These are phyloP conservation scores for Pueraria montana DNA, from an alignment of 306 rosid genomes.

Conservation along the genomic window DNA sequence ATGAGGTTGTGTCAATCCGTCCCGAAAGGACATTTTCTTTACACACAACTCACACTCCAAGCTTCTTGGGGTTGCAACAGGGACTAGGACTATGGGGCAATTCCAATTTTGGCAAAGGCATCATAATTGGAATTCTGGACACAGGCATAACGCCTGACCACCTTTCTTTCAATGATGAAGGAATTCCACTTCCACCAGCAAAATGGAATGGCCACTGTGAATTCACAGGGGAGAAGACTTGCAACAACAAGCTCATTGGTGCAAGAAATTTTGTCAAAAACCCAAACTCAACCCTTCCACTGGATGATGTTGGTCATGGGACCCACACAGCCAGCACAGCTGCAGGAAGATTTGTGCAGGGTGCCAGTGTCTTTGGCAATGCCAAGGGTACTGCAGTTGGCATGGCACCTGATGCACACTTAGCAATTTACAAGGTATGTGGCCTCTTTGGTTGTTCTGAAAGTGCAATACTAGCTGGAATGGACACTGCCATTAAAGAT, in stretches of 20 bases:
- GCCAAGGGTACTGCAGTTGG: constrained; percentile 79
- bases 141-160: constrained; percentile 68
- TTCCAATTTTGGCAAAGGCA: constrained; percentile 65
- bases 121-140: constrained; percentile 76
- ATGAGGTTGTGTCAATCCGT: constrained; percentile 62
- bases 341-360: constrained; percentile 54
- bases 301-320: constrained; percentile 71
- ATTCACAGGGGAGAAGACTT: constrained; percentile 51
- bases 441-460: neutral
- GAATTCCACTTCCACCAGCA: constrained; percentile 62
- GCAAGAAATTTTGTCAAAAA: constrained; percentile 55
- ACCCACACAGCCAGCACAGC: constrained; percentile 82
- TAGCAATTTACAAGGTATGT: constrained; percentile 69
- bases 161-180: constrained; percentile 64
- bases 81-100: constrained; percentile 60
- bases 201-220: constrained; percentile 88
- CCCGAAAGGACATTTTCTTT: constrained; percentile 54
- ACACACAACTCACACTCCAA: constrained; percentile 75
- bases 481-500: constrained; percentile 60
- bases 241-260: constrained; percentile 80
- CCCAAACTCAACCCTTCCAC: constrained; percentile 42
- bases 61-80: constrained; percentile 68
- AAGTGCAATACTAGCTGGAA: constrained; percentile 57
- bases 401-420: constrained; percentile 74
- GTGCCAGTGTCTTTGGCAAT: constrained; percentile 58